A percentile compares a stretch with the other conserved stretches of the same genome.
Evolutionary conservation across 106 monocot species (phyloP).

Genomic region (Acanthochlamys bracteata): DNA sequence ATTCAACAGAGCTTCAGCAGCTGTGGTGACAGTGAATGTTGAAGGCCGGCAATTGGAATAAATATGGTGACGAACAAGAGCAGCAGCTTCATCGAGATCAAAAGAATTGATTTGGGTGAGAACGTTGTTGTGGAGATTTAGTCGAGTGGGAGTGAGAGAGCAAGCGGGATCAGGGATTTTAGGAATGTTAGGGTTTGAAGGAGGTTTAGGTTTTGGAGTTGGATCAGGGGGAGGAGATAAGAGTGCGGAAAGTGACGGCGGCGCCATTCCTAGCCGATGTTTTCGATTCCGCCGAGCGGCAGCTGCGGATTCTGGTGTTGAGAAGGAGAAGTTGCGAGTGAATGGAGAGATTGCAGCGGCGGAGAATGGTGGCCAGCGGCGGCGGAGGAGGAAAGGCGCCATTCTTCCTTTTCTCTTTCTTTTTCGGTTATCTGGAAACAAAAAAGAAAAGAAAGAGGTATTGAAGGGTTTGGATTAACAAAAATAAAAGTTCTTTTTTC

Average conservation of each 20-base stretch:
- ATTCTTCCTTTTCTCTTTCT: conserved; percentile 19
- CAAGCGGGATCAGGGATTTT: conserved; percentile 72
- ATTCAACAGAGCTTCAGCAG: conserved; percentile 68
- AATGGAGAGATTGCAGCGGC: conserved; percentile 21
- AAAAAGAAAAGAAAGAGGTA: not conserved
- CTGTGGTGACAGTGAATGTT: conserved; percentile 80
- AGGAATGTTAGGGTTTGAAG: conserved; percentile 58
- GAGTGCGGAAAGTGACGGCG: conserved; percentile 53
- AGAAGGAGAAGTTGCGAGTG: conserved; percentile 40
- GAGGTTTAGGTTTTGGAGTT: conserved; percentile 4
- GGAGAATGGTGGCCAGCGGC: conserved; percentile 5
- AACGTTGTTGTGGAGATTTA: conserved; percentile 78
- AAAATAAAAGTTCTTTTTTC: not conserved
- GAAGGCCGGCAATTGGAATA: conserved; percentile 98
- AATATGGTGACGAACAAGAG: conserved; percentile 88
- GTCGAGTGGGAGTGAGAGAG: conserved; percentile 59
- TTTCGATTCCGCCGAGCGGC: conserved; percentile 86
- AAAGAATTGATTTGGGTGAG: conserved; percentile 52
- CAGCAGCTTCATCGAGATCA: conserved; percentile 88
- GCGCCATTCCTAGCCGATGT: conserved; percentile 78
- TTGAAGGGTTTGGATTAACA: not conserved
- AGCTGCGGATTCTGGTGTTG: conserved; percentile 80
- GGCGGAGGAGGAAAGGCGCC: conserved; percentile 28
- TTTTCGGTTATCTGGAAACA: no score
- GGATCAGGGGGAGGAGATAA: conserved; percentile 8